Conservation (phyloP, 2,329 filamentous ascomycete species). For the Pseudogymnoascus destructans region DNA sequence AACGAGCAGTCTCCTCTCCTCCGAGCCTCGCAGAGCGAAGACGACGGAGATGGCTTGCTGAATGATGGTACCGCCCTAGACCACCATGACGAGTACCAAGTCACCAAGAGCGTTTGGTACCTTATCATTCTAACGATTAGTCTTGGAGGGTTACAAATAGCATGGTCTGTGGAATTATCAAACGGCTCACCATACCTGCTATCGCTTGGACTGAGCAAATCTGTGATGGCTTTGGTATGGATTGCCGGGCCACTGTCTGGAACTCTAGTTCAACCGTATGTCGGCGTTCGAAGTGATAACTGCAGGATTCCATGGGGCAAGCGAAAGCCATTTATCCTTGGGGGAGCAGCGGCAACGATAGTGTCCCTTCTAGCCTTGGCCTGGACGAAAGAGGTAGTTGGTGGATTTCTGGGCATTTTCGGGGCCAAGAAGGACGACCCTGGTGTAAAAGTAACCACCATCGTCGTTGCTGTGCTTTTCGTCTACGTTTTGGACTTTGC, state of each 20-base stretch:
- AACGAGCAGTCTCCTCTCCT: constrained; percentile 39
- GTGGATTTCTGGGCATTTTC: constrained; percentile 54
- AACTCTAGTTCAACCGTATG: constrained; percentile 67
- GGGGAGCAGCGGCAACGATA: constrained; percentile 54
- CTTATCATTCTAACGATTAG: constrained; percentile 74
- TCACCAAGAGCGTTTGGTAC: constrained; percentile 73
- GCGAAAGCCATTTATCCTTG: constrained; percentile 69
- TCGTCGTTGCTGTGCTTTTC: constrained; percentile 68
- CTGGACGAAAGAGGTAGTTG: constrained; percentile 62
- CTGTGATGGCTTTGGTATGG: constrained; percentile 72
- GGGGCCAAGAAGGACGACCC: constrained; percentile 53
- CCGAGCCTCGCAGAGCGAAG: constrained; percentile 27
- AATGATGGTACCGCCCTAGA: constrained; percentile 25
- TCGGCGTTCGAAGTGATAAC: constrained; percentile 70
- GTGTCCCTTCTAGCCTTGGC: constrained; percentile 55
- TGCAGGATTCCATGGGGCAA: constrained; percentile 64
- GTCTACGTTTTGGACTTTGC: constrained; percentile 88
- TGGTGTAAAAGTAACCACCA: constrained; percentile 51
- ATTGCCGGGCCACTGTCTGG: constrained; percentile 70
- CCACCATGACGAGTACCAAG: constrained; percentile 38
- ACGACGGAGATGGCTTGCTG: constrained; percentile 29
- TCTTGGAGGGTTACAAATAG: constrained; percentile 81
- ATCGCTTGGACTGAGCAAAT: constrained; percentile 71
- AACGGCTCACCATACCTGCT: constrained; percentile 80
- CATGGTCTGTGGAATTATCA: constrained; percentile 90